These are phyloP conservation scores for Rhizomucor pusillus DNA, from an alignment of 371 early-diverging fungal genomes.

Conservation along the genomic window DNA sequence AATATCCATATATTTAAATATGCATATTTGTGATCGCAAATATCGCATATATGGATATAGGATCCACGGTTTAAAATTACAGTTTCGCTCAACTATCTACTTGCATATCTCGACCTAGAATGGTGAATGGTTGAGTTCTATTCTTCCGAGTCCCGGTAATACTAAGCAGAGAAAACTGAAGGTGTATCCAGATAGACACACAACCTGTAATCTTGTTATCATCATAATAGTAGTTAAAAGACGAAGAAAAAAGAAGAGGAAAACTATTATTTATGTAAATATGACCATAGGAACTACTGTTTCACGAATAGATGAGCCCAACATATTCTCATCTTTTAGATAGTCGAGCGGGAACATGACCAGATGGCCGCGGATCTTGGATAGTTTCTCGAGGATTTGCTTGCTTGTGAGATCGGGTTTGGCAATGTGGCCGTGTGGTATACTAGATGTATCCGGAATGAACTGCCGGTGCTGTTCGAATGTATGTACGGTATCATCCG, in stretches of 20 bases:
- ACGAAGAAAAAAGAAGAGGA: neutral
- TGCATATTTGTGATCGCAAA: too few species aligned
- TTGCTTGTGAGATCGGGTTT: slow-evolving; percentile 33
- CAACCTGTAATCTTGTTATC: too few species aligned
- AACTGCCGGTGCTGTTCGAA: slow-evolving; percentile 64
- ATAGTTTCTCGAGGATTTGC: slow-evolving; percentile 39
- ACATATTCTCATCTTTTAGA: slow-evolving; percentile 28
- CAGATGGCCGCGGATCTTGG: slow-evolving; percentile 56
- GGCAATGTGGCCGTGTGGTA: slow-evolving; percentile 61
- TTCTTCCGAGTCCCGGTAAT: too few species aligned
- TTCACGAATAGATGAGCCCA: slow-evolving; percentile 12
- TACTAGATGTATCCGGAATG: slow-evolving; percentile 48
- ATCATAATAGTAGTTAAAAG: neutral
- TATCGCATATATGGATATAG: too few species aligned
- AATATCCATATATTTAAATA: too few species aligned
- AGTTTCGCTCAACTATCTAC: too few species aligned
- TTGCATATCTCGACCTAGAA: too few species aligned
- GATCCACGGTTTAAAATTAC: too few species aligned
- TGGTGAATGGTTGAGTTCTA: too few species aligned
- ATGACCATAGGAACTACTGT: slow-evolving; percentile 16
- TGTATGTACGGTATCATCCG: slow-evolving; percentile 74
- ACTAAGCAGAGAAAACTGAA: too few species aligned
- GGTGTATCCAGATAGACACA: too few species aligned
- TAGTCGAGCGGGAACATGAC: slow-evolving; percentile 68
- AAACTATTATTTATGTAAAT: slow-evolving; percentile 6